phyloP scores from a whole-genome alignment of 2,329 filamentous ascomycete species.

The Fusarium haematococcum region DNA sequence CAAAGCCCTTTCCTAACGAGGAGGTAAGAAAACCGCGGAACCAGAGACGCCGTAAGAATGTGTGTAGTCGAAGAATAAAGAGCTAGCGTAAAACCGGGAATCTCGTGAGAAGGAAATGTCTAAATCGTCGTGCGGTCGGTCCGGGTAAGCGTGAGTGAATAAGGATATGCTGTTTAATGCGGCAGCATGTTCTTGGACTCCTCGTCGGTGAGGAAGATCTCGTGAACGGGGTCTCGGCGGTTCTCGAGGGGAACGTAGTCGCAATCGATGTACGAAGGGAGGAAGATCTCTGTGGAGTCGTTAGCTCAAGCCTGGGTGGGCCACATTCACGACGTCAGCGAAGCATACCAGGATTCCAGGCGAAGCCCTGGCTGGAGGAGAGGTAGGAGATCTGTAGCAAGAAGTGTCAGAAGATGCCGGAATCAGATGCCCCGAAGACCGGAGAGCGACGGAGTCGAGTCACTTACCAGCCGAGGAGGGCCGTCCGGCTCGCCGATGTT shows the following conservation, averaged over 20 bases:
- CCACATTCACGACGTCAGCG: not conserved
- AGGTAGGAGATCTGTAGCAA: conserved; percentile 78
- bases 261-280: conserved; percentile 81
- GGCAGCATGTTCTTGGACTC: conserved; percentile 77
- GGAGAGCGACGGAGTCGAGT: not conserved
- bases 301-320: conserved; percentile 11
- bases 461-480: conserved; percentile 75
- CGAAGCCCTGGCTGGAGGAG: conserved; percentile 82
- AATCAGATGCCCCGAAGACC: not conserved
- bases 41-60: conserved; percentile 34
- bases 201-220: conserved; percentile 82
- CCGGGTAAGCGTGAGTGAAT: conserved; percentile 30
- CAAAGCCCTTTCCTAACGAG: conserved; percentile 20
- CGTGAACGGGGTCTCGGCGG: conserved; percentile 80
- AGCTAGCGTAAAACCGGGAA: conserved; percentile 31
- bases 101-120: conserved; percentile 46
- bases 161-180: conserved; percentile 56
- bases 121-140: conserved; percentile 37
- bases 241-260: conserved; percentile 81
- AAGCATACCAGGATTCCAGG: conserved; percentile 79
- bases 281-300: conserved; percentile 75
- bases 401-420: conserved; percentile 33
- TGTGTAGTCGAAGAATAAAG: conserved; percentile 19
- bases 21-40: conserved; percentile 22
- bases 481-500: conserved; percentile 81